A percentile compares a stretch with the other conserved stretches of the same genome.
phyloP scores from a whole-genome alignment of 768 basidiomycete genomes.

The Mycena filopes region DNA sequence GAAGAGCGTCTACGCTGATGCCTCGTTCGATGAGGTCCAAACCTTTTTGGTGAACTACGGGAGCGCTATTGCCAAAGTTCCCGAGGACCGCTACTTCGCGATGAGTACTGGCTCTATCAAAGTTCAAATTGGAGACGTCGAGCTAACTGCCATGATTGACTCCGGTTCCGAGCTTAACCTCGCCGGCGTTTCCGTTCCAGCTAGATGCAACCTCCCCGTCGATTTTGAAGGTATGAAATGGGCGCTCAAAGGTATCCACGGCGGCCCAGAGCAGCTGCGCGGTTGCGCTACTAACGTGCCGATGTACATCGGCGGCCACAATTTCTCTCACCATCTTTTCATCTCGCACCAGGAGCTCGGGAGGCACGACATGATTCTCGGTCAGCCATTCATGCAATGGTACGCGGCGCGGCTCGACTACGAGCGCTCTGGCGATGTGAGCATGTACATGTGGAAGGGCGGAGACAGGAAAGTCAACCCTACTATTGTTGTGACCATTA shows the following conservation, averaged over 20 bases:
- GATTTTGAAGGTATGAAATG: slow-evolving; percentile 27
- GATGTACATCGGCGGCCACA: slow-evolving; percentile 2
- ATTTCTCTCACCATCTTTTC: slow-evolving; percentile 20
- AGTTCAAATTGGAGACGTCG: not conserved
- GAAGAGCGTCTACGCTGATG: no score
- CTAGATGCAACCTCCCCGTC: not conserved
- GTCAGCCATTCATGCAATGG: slow-evolving; percentile 24
- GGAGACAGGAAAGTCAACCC: slow-evolving; percentile 1
- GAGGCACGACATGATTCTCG: slow-evolving; percentile 14
- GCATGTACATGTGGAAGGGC: slow-evolving; percentile 12
- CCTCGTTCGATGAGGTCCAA: not conserved
- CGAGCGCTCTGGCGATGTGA: not conserved
- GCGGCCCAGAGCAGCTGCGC: slow-evolving; percentile 15
- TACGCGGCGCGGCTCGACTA: slow-evolving; percentile 13
- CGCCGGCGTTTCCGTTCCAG: not conserved
- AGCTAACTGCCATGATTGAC: slow-evolving; percentile 5
- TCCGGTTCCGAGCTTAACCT: slow-evolving; percentile 13
- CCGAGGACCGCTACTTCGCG: slow-evolving; percentile 4
- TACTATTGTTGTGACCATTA: slow-evolving; percentile 16
- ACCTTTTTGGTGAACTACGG: not conserved
- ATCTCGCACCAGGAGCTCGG: slow-evolving; percentile 23
- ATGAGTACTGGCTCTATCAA: slow-evolving; percentile 15
- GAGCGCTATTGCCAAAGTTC: slow-evolving; percentile 1
- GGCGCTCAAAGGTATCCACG: slow-evolving; percentile 22
- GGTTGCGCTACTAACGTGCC: slow-evolving; percentile 23